Evolutionary conservation across 768 basidiomycete species (phyloP).

Genomic region (Psilocybe subaeruginosa): DNA sequence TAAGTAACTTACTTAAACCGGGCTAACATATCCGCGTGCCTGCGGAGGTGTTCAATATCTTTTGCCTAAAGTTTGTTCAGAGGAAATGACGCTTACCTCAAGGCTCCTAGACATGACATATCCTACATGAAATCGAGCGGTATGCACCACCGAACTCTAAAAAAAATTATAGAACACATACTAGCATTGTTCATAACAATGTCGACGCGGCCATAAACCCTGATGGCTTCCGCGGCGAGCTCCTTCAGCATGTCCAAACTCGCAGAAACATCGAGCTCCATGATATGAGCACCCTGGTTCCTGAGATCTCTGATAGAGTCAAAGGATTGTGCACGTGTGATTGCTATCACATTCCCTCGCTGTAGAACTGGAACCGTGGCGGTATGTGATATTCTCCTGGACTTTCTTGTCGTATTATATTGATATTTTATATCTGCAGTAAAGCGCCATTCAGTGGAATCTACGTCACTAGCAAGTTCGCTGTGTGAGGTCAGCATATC

Average conservation of each 20-base stretch:
- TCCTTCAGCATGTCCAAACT: slow-evolving; percentile 25
- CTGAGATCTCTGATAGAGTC: slow-evolving; percentile 32
- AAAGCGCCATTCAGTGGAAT: slow-evolving; percentile 32
- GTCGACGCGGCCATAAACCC: slow-evolving; percentile 40
- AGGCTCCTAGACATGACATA: slow-evolving; percentile 34
- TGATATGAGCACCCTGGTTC: slow-evolving; percentile 9
- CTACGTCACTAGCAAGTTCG: slow-evolving; percentile 42
- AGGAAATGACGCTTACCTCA: slow-evolving; percentile 24
- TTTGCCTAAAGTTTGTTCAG: not conserved
- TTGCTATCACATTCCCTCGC: slow-evolving; percentile 53
- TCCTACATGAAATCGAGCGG: slow-evolving; percentile 22
- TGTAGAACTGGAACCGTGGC: slow-evolving; percentile 34
- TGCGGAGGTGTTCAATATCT: slow-evolving; percentile 4
- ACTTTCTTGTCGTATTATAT: no score
- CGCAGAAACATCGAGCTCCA: slow-evolving; percentile 15
- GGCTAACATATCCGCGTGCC: slow-evolving; percentile 41
- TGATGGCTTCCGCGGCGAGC: slow-evolving; percentile 32
- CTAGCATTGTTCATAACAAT: slow-evolving; percentile 50
- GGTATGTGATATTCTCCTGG: no score
- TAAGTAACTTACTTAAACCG: slow-evolving; percentile 29
- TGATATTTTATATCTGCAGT: no score
- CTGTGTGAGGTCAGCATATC: slow-evolving; percentile 30
- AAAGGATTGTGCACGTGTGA: slow-evolving; percentile 40
- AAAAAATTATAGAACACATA: not conserved
- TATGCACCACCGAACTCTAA: not conserved